Conservation (phyloP, 371 early-diverging fungal genomes). For the Massospora cicadina region DNA sequence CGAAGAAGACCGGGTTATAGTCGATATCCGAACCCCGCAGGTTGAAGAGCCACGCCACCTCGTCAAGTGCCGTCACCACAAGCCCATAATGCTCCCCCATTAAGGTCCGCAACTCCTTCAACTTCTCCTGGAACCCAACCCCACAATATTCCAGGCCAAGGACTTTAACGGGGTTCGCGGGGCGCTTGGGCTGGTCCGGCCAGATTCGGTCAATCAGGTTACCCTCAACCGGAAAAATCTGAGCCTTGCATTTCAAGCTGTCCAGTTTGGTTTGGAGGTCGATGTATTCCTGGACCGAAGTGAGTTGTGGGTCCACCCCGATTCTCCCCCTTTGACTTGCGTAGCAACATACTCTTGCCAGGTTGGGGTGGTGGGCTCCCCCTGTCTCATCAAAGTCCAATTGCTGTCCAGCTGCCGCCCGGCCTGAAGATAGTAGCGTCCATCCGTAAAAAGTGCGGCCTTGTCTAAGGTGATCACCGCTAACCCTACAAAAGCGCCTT, state of each 20-base stretch:
- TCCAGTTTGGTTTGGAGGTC: slow-evolving; percentile 31
- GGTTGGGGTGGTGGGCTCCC: slow-evolving; percentile 65
- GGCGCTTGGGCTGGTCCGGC: slow-evolving; percentile 44
- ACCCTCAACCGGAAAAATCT: slow-evolving; percentile 30
- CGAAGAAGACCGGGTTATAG: slow-evolving; percentile 95
- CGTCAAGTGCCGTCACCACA: slow-evolving; percentile 76
- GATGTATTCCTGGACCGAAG: slow-evolving; percentile 29
- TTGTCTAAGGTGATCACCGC: slow-evolving; percentile 51
- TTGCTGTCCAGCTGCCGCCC: slow-evolving; percentile 73
- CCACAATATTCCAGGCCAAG: slow-evolving; percentile 61
- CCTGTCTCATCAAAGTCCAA: slow-evolving; percentile 88
- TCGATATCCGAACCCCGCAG: slow-evolving; percentile 93
- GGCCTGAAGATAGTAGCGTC: slow-evolving; percentile 96
- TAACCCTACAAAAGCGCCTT: slow-evolving; percentile 37
- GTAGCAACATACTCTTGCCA: slow-evolving; percentile 69
- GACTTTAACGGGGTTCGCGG: slow-evolving; percentile 36
- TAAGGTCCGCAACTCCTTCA: slow-evolving; percentile 34
- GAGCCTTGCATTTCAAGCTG: neutral
- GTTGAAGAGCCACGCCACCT: slow-evolving; percentile 94
- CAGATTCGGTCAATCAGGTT: slow-evolving; percentile 76
- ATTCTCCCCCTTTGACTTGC: slow-evolving; percentile 13
- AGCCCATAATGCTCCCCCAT: slow-evolving; percentile 45
- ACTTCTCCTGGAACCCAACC: slow-evolving; percentile 25
- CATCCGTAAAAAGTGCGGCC: slow-evolving; percentile 91
- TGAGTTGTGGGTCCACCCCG: slow-evolving; percentile 16